Evolutionary conservation across 352 stramenopile species (phyloP).

Genomic region (Thalassiosira mediterranea): DNA sequence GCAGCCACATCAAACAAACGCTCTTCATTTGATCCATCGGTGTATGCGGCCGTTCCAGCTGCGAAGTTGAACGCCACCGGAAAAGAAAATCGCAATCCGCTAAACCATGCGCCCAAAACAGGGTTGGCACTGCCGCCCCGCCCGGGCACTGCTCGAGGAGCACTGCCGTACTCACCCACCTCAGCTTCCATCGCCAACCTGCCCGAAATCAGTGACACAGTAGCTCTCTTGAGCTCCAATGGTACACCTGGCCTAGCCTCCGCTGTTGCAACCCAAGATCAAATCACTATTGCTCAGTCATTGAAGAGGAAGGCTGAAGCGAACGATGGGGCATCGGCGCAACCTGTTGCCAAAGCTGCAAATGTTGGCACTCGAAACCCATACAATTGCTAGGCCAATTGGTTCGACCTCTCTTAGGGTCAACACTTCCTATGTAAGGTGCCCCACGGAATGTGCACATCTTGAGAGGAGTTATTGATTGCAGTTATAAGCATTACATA

Average conservation of each 20-base stretch:
- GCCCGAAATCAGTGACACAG: background rate
- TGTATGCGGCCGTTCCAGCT: background rate
- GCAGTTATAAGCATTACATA: conserved; percentile 31
- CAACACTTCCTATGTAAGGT: too few relatives aligned
- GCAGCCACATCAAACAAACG: too few relatives aligned
- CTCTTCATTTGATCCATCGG: conserved; percentile 4
- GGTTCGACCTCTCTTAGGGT: too few relatives aligned
- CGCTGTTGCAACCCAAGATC: background rate
- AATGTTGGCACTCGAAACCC: conserved; percentile 29
- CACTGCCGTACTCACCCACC: conserved; percentile 3
- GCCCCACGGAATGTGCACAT: too few relatives aligned
- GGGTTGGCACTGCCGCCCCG: conserved; percentile 28
- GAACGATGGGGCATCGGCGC: background rate
- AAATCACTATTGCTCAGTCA: conserved; percentile 18
- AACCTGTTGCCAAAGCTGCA: conserved; percentile 8
- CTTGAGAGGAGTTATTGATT: conserved; percentile 10
- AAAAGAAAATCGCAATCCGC: conserved; percentile 40
- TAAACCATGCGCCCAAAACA: background rate
- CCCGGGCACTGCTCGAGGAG: conserved; percentile 28
- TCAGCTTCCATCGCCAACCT: conserved; percentile 15
- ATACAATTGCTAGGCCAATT: conserved; percentile 29
- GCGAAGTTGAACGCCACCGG: background rate
- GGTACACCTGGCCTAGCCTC: background rate
- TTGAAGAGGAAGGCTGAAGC: conserved; percentile 41
- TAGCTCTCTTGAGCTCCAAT: conserved; percentile 14